Percentiles rank a stretch among this genome's conserved stretches.
Evolutionary conservation across 2,329 filamentous ascomycete genomes (phyloP).

Genomic region (Fusarium nelsonii): DNA sequence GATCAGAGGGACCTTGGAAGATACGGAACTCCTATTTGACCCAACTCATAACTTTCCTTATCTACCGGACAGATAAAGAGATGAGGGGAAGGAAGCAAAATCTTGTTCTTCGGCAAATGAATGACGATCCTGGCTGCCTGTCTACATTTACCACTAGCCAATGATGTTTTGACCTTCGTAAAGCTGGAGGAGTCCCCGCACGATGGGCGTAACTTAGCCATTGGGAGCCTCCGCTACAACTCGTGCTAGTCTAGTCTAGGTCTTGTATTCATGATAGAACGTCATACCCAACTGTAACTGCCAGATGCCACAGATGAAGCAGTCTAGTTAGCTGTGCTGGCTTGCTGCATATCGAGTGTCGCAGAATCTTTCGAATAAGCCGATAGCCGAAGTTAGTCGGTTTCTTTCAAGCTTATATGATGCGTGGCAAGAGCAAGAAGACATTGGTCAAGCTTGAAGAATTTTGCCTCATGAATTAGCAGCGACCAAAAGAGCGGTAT

Average conservation of each 20-base stretch:
- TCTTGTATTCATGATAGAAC: neutral
- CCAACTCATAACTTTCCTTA: neutral
- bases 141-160: neutral
- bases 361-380: too few species aligned
- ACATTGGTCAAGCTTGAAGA: too few species aligned
- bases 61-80: neutral
- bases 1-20: too few species aligned
- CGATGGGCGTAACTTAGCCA: too few species aligned
- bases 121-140: neutral
- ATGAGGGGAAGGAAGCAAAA: neutral
- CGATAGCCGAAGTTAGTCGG: too few species aligned
- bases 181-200: neutral
- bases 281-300: neutral
- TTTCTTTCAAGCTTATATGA: too few species aligned
- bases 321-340: too few species aligned
- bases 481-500: too few species aligned
- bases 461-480: too few species aligned
- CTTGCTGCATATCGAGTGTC: too few species aligned
- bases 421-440: too few species aligned
- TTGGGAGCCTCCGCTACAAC: neutral
- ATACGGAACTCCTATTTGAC: too few species aligned
- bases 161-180: neutral
- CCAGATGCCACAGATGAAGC: neutral
- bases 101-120: neutral
- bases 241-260: neutral